Evolutionary conservation across 805 yeast genomes (phyloP), one percentile per base, ranked within the genome.

Genomic region (Metschnikowia chrysomelidarum): DNA sequence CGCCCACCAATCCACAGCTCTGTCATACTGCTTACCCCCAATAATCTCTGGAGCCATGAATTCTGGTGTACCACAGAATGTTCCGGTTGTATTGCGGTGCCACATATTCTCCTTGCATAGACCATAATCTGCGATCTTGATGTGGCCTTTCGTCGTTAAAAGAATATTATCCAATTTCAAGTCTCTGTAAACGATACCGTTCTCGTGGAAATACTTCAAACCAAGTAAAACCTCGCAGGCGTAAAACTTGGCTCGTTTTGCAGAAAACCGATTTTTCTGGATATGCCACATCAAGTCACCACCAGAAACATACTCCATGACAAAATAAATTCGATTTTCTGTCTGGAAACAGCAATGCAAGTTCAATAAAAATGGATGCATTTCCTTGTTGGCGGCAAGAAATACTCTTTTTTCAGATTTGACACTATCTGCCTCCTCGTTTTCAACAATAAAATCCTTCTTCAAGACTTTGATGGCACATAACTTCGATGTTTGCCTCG

Each of bases 271-370:
- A 41, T 85, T 84, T 54, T 87, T 87, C 62, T 93, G 98, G 52
- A 93, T 94, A 59, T 93, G 99, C 95, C 96, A 89, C 98, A 93
- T 93, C 54, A 93, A 74, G 66, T 93, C 99, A 60, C 99, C 99
- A 40, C 98, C 99, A 14, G 94, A 81, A 33, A 93, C 82, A 56
- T 88, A 93, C 60, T 93, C 98, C 99, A 93, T 93, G 11, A 95
- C 98, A 65, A 93, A 93, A 60, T 93, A 93, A 26, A 93, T 85
- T 56, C 98, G 78, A 57, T 94, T 93, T 49, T 93, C 98, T 0
- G 98, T 93, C 64, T 93, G 99, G 75, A 93, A 93, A 53, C 97
- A 89, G 55, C 96, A 93, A 57, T 82, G 91, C 44, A 93, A 68
- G 51, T 88, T 88, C 50, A 93, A 73, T 56, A 93, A 71, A 64